Evolutionary conservation across 345 rosid genomes (phyloP).

Genomic region (Aegle marmelos): DNA sequence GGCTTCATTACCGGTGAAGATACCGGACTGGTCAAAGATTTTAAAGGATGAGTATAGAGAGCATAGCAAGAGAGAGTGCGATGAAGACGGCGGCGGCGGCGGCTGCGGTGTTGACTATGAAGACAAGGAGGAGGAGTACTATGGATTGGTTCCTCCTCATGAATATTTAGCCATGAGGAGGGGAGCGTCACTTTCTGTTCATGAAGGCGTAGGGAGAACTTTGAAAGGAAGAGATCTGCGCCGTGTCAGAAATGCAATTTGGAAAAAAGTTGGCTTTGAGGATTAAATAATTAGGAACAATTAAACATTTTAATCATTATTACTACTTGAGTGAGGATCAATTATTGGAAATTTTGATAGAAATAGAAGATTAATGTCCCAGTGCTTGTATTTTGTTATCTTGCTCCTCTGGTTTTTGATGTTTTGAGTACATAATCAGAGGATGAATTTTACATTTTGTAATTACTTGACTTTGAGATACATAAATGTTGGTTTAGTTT

Average conservation of each 20-base stretch:
- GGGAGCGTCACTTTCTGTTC: slow-evolving; percentile 52
- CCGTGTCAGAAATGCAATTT: slow-evolving; percentile 54
- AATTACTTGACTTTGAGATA: not conserved
- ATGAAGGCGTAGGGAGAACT: slow-evolving; percentile 55
- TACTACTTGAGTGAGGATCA: not conserved
- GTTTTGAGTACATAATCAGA: slow-evolving; percentile 10
- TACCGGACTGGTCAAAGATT: slow-evolving; percentile 87
- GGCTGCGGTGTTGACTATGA: slow-evolving; percentile 14
- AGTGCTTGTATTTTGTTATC: not conserved
- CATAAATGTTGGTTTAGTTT: too few relatives aligned
- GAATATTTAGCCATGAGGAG: slow-evolving; percentile 55
- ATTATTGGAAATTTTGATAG: slow-evolving; percentile 4
- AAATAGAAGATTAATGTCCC: not conserved
- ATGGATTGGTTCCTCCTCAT: slow-evolving; percentile 49
- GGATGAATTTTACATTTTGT: not conserved
- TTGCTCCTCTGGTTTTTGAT: slow-evolving; percentile 7
- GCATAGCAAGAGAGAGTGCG: slow-evolving; percentile 29
- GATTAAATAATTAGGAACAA: slow-evolving; percentile 22
- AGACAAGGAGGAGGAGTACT: not conserved
- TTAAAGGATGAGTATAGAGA: slow-evolving; percentile 40
- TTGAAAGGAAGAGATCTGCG: slow-evolving; percentile 61
- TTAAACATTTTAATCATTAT: not conserved
- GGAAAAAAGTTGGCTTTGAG: slow-evolving; percentile 63
- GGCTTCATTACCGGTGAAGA: slow-evolving; percentile 64
- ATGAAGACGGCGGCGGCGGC: slow-evolving; percentile 2